Conservation (phyloP, 768 basidiomycete genomes). For the Mycena albidolilacea region DNA sequence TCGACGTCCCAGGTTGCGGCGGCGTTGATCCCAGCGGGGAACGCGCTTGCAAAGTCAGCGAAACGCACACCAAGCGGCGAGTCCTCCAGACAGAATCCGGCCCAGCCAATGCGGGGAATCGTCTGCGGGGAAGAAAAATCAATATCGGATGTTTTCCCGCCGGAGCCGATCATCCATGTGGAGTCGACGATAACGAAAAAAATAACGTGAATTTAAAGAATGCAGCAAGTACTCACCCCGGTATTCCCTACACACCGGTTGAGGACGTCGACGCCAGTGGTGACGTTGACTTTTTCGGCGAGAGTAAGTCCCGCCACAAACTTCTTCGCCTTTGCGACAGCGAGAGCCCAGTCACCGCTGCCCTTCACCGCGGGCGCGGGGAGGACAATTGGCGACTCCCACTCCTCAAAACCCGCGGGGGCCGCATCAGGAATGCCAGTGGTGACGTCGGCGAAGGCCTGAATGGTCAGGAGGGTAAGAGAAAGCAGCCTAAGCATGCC, state of each 20-base stretch:
- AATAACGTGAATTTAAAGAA: neutral
- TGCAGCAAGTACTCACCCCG: conserved; percentile 28
- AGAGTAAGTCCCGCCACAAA: conserved; percentile 42
- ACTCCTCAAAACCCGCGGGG: conserved; percentile 31
- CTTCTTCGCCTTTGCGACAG: conserved; percentile 15
- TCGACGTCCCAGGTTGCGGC: conserved; percentile 67
- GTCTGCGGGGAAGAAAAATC: conserved; percentile 37
- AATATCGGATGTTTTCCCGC: conserved; percentile 6
- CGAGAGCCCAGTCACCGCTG: conserved; percentile 19
- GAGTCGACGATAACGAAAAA: no score
- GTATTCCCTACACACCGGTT: conserved; percentile 43
- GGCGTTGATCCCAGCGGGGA: conserved; percentile 72
- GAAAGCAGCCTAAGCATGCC: conserved; percentile 6
- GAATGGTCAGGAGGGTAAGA: neutral
- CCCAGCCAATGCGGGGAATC: conserved; percentile 42
- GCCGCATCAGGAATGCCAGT: conserved; percentile 36
- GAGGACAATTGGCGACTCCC: conserved; percentile 33
- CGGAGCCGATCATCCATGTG: neutral
- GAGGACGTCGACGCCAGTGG: conserved; percentile 43
- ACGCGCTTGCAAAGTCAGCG: conserved; percentile 67
- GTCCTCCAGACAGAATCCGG: conserved; percentile 54
- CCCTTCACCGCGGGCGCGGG: conserved; percentile 24
- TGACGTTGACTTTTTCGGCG: conserved; percentile 48
- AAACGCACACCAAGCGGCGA: conserved; percentile 72
- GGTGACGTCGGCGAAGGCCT: conserved; percentile 18